phyloP scores from a whole-genome alignment of 352 stramenopile species.

The Globisporangium paddicum region DNA sequence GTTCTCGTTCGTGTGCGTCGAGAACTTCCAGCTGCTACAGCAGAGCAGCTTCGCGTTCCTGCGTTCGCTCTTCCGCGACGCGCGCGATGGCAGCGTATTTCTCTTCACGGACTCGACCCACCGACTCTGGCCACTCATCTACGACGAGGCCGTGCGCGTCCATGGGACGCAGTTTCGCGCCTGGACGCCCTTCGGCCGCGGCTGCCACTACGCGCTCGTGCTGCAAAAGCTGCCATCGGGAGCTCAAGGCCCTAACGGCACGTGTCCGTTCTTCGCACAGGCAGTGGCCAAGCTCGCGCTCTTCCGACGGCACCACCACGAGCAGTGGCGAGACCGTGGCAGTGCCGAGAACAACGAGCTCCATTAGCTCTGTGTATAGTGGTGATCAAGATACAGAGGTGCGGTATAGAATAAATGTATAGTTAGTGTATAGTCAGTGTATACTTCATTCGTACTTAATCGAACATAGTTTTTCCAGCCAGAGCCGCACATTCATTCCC shows the following conservation, averaged over 20 bases:
- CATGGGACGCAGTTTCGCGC: constrained; percentile 33
- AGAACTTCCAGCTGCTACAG: constrained; percentile 56
- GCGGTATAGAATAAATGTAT: too few relatives aligned
- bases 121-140: constrained; percentile 61
- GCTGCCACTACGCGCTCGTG: constrained; percentile 63
- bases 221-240: constrained; percentile 49
- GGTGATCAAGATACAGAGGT: neutral
- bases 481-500: too few relatives aligned
- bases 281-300: constrained; percentile 37
- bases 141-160: constrained; percentile 28
- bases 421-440: too few relatives aligned
- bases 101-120: constrained; percentile 72
- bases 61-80: constrained; percentile 37
- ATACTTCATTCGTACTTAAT: too few relatives aligned
- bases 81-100: constrained; percentile 37
- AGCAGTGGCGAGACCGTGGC: constrained; percentile 26
- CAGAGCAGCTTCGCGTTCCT: constrained; percentile 47
- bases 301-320: constrained; percentile 40
- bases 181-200: constrained; percentile 48
- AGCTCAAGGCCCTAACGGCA: too few relatives aligned
- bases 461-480: too few relatives aligned
- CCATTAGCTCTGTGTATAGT: neutral
- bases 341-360: too few relatives aligned
- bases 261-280: constrained; percentile 36
- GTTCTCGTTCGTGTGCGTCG: constrained; percentile 72